Evolutionary conservation across 495 filamentous ascomycete genomes (phyloP), one percentile per base, ranked within the genome.

Genomic region (Tuber aestivum): DNA sequence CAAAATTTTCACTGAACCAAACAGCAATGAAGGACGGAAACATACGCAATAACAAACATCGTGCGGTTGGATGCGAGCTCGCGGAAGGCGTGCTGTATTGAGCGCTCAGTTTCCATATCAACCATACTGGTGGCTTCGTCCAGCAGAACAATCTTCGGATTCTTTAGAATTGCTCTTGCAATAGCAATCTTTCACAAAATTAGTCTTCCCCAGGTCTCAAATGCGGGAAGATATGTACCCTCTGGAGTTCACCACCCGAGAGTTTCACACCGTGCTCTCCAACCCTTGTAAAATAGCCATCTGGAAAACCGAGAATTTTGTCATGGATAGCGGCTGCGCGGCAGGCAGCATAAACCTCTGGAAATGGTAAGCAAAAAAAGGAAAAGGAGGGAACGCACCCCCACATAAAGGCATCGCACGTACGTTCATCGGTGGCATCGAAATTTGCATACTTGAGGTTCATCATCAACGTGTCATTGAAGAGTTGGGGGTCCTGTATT

Each of bases 201-300:
- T 82, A 69, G 76, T 61, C 44, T 71, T 72, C 37, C 16, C 21
- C 48, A 69, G 35, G n/a, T 20, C 27, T 50, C 35, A 41, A 50
- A 32, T 21, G n/a, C 23, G 41, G 37, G 5, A 37, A 18, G 61
- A 48, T 38, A 70, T 69, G 50, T 76, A 94, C 85, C 61, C 92
- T 88, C 82, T 94, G 92, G 68, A 89, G 84, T 83, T 94, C 91
- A 9, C 92, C 92, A 20, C 91, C 92, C 14, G 91, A 93, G 37
- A 94, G 84, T 79, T 91, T 92, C 18, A 86, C 82, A 70, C 85
- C 85, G 45, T 84, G 83, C 71, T 86, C 77, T 18, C 85, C 85
- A 75, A 86, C 85, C 75, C 85, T 84, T 1, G 83, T 82, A 61
- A 86, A 83, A 77, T 88, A 88, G 61, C 87, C 86, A 41, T 92